Conservation (phyloP, 2,329 filamentous ascomycete genomes). For the Colletotrichum phormii region DNA sequence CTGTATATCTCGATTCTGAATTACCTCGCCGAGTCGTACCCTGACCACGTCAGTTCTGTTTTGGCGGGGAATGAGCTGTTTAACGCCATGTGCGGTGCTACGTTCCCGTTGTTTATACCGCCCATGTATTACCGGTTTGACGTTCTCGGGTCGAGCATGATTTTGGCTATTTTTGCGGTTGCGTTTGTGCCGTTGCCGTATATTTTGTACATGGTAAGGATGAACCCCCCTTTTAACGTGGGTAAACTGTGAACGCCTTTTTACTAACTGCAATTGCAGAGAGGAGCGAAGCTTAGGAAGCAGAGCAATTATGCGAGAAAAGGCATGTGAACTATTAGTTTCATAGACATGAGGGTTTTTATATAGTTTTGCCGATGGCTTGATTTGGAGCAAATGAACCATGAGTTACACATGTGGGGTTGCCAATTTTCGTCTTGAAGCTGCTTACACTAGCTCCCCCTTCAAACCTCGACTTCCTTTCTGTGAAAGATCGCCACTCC, state of each 20-base stretch:
- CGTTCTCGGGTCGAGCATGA: constrained; percentile 21
- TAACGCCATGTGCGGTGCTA: constrained; percentile 23
- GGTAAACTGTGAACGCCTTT: background rate
- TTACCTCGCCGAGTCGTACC: constrained; percentile 27
- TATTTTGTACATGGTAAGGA: constrained; percentile 36
- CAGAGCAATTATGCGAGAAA: constrained; percentile 7
- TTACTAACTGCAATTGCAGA: background rate
- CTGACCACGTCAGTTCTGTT: constrained; percentile 18
- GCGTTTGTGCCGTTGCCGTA: constrained; percentile 24
- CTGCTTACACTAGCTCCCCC: too few species aligned
- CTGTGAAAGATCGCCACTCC: too few species aligned
- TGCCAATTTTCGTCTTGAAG: too few species aligned
- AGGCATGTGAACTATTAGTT: background rate
- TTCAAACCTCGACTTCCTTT: too few species aligned
- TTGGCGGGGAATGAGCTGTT: constrained; percentile 28
- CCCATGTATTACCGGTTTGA: constrained; percentile 1
- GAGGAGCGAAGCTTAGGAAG: constrained; percentile 19
- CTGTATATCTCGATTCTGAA: constrained; percentile 25
- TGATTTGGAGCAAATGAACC: background rate
- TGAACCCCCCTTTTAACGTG: background rate
- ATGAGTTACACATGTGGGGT: background rate
- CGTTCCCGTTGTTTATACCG: constrained; percentile 26
- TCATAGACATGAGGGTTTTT: background rate
- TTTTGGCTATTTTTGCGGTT: constrained; percentile 21
- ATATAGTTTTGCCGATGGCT: background rate